Evolutionary conservation across 208 protist genomes (phyloP), one percentile per base, ranked within the genome.

Genomic region (Angomonas deanei): DNA sequence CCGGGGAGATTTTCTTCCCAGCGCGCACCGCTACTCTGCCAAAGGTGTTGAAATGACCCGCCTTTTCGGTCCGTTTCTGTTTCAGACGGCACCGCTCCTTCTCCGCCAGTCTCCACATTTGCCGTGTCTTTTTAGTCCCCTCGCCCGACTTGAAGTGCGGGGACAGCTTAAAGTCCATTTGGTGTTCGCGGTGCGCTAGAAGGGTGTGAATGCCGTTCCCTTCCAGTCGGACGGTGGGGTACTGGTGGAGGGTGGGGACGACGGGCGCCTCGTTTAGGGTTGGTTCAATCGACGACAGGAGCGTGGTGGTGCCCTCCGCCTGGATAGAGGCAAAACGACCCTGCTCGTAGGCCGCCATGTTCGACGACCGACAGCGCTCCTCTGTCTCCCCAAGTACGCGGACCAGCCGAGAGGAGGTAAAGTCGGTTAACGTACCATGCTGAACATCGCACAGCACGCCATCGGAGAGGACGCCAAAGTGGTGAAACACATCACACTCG

Each of bases 401-500:
- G 15, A 42, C 15, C 11, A 15, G 36, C 8, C 15, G 36, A 8
- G 36, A 42, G 36, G 36, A 8, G 36, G 72, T 80, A 57, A 80
- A 83, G 54, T 92, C 85, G 0, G 83, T 61, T 46, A 92, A 84
- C 5, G 26, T 42, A 0, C 17, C 28, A 1, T 63, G 21, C 32
- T 53, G 38, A 0, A 70, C 48, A 61, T 90, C 73, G 17, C 90
- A 59, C 31, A 92, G 66, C 1, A 89, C 81, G n/a, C 83, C 81
- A 0, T 79, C 83, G 2, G 74, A 86, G 0, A 91, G 30, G 6
- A 91, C 68, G 15, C 83, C 83, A 48, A 87, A 88, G 11, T 68
- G 65, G 47, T 86, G 82, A 38, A 87, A 84, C 27, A 91, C 62
- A 8, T 66, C 57, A 49, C 82, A 86, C 42, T 90, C 78, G 30